These are phyloP conservation scores for Diaporthe ilicicola DNA, from an alignment of 2,329 filamentous ascomycete genomes.

Conservation along the genomic window DNA sequence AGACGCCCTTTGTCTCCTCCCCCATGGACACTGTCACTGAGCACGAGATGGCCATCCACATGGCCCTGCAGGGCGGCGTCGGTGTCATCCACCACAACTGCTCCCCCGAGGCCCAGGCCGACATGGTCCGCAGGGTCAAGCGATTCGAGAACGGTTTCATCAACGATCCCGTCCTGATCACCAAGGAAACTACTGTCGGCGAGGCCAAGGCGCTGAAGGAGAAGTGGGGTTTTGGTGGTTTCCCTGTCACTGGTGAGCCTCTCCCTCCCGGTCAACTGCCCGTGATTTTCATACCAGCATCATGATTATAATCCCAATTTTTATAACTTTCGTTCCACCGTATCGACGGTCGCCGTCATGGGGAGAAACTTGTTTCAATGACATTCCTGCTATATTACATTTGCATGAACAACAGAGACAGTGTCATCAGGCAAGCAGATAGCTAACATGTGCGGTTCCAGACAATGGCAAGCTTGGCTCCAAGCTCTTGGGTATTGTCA, in stretches of 20 bases:
- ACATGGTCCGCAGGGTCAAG: conserved; percentile 99
- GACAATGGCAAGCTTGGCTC: conserved; percentile 93
- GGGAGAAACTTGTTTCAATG: conserved; percentile 65
- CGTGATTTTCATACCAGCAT: conserved; percentile 30
- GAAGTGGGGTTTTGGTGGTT: conserved; percentile 98
- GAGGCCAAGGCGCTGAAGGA: conserved; percentile 94
- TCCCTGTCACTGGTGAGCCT: conserved; percentile 94
- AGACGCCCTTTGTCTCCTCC: conserved; percentile 96
- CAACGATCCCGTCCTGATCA: conserved; percentile 91
- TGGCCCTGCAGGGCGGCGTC: conserved; percentile 85
- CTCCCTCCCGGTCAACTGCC: conserved; percentile 26
- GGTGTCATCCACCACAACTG: conserved; percentile 99
- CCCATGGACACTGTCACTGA: conserved; percentile 99
- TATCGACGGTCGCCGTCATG: conserved; percentile 86
- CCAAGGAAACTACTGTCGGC: conserved; percentile 84
- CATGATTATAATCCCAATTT: conserved; percentile 83
- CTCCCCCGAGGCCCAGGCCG: conserved; percentile 94
- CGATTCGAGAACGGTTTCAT: conserved; percentile 99
- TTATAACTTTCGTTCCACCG: conserved; percentile 99
- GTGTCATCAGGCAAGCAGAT: conserved; percentile 30
- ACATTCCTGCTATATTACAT: conserved; percentile 15
- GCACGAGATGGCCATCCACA: conserved; percentile 99
- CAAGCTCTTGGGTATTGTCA: conserved; percentile 96
- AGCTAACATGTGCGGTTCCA: conserved; percentile 56
- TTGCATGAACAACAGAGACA: background rate